Evolutionary conservation across 805 yeast genomes (phyloP), one percentile per base, ranked within the genome.

Genomic region (Saccharomycopsis sp.): DNA sequence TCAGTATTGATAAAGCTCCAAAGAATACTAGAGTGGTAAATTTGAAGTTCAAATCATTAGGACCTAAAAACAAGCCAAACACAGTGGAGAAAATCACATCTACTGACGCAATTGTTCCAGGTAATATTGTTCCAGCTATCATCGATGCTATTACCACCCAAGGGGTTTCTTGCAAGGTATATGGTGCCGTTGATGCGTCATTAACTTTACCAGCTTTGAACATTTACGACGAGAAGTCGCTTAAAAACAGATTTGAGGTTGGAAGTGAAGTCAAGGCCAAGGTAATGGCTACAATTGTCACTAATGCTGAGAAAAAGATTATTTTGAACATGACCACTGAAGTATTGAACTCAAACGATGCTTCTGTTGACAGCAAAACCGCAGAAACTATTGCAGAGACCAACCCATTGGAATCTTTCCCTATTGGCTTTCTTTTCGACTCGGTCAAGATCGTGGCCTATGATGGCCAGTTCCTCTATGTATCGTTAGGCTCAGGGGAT

Each of bases 51-150:
- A 79, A 83, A 2, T 68, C 75, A 22, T 76, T 75, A 35, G 69
- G 55, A 15, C 24, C 29, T 19, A 49, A 53, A 17, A 51, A 47
- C 50, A 78, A 81, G 58, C 83, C 80, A 60, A 65, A 75, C 22
- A 72, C 82, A 3, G 67, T 81, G 5, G 68, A 81, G 2, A 74
- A 86, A 3, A 84, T 87, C 50, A 78, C 90, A 1, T 83, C 96
- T 1, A 74, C 89, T 20, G 96, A 91, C 66, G 83, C 96, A 2
- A 79, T 92, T 25, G 79, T 87, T 44, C 96, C 99, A 2, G 99
- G 99, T 66, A 81, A 85, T 63, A 67, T 85, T 9, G 89, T 92
- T 8, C 90, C 87, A 59, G 87, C 91, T 3, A 72, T 85, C 29
- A 79, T 91, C 20, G 78, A 86, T 20, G 84, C 82, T 7, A 78